Conservation (phyloP, 2,329 filamentous ascomycete species). For the Aspergillus pseudonomiae region DNA sequence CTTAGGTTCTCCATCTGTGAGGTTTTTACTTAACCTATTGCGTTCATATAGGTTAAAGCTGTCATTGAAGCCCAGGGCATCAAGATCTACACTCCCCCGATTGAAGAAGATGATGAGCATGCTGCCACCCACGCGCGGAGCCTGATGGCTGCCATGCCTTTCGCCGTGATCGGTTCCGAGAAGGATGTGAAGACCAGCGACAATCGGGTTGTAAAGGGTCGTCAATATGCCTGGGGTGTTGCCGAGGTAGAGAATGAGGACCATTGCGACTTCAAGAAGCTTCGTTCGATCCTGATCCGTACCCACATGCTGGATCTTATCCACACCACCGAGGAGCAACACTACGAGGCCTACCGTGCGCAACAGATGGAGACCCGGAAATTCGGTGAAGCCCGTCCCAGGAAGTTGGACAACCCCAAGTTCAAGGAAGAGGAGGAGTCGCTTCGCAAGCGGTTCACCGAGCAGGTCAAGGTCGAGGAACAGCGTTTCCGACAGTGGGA, state of each 20-base stretch:
- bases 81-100: constrained; percentile 97
- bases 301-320: constrained; percentile 99
- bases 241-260: constrained; percentile 99
- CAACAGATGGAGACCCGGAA: constrained; percentile 99
- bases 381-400: constrained; percentile 93
- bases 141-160: constrained; percentile 96
- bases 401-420: constrained; percentile 99
- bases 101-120: constrained; percentile 97
- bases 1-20: background rate
- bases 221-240: constrained; percentile 99
- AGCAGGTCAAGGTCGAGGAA: constrained; percentile 99
- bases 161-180: constrained; percentile 97
- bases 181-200: constrained; percentile 98
- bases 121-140: constrained; percentile 92
- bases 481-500: constrained; percentile 99
- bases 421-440: constrained; percentile 99
- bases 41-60: constrained; percentile 71
- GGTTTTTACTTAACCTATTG: background rate
- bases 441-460: constrained; percentile 97
- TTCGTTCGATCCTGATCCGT: constrained; percentile 96
- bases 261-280: constrained; percentile 99
- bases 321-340: constrained; percentile 97
- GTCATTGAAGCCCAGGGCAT: constrained; percentile 98
- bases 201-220: constrained; percentile 95
- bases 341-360: constrained; percentile 98